phyloP scores from a whole-genome alignment of 495 filamentous ascomycete species.

The Neurospora pannonica region DNA sequence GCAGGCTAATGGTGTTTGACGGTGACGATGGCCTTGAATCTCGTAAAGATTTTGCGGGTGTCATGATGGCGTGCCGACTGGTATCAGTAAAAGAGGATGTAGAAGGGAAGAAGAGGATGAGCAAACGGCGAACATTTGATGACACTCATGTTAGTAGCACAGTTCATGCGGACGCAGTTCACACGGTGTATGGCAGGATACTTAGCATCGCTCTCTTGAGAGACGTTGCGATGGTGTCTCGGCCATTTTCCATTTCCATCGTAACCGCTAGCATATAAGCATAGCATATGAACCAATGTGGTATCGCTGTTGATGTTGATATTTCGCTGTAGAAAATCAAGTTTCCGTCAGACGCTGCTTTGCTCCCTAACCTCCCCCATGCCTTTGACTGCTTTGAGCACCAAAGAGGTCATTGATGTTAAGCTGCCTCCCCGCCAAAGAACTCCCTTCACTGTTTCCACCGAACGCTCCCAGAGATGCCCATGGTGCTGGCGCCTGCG shows the following conservation, averaged over 20 bases:
- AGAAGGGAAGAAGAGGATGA: neutral
- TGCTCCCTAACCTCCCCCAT: neutral
- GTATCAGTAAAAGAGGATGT: neutral
- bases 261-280: neutral
- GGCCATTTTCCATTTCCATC: neutral
- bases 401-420: constrained; percentile 27
- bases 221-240: neutral
- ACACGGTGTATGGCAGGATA: neutral
- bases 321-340: neutral
- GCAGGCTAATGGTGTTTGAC: neutral
- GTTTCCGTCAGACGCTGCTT: neutral
- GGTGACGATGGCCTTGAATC: neutral
- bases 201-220: neutral
- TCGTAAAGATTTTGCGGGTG: neutral
- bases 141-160: neutral
- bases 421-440: constrained; percentile 15
- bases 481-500: neutral
- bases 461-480: neutral
- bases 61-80: neutral
- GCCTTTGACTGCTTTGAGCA: neutral
- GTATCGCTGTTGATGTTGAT: neutral
- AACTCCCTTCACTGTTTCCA: neutral
- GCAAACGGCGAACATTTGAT: neutral
- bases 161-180: neutral
- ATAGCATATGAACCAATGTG: neutral